Base-by-base conservation (phyloP, 108 stramenopile genomes). In the Mayamaea pseudoterrestris region DNA sequence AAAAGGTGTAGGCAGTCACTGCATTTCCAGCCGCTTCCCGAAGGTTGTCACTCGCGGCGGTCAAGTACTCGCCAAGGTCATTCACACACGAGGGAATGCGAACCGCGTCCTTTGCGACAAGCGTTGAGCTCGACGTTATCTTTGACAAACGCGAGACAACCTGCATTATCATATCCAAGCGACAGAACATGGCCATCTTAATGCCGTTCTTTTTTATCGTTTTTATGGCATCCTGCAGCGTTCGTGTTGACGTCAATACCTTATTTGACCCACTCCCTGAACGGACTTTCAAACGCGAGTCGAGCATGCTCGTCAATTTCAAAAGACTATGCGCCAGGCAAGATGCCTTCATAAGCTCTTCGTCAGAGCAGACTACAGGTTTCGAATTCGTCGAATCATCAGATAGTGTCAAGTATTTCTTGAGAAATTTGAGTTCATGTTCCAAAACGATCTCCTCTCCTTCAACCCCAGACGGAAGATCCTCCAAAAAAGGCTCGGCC, bases 11-110 rank as follows among this genome's bases (percentile, higher is more conserved):
- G 16, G 82, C 87, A 16, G 82, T 78, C 11, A 89, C 74, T 12
- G 79, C 78, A 50, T 89, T 89, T 20, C 87, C 87, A 17, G 78
- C 82, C 35, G 82, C 80, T 51, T 89, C 87, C 5, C 87, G 63
- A 50, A 89, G 53, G 44, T 76, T 72, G 35, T 89, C 87, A 44
- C 81, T 83, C 3, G 82, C 75, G 17, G 67, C 67, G 9, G 82
- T 76, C 44, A 89, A 67, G 54, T 84, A 83, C 46, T 89, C 87
- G 9, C 87, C 87, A 7, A 89, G 63, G 30, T 83, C 80, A 45
- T 89, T 89, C 36, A 89, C 80, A 28, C 76, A 82, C 0, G 82
- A 74, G 29, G 87, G 87, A 41, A 89, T 76, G 3, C 82, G 71
- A 36, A 89, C 73, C 26, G 82, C 82, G 56, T 89, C 87, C 47